A percentile compares a stretch with the other conserved stretches of the same genome.
phyloP scores from a whole-genome alignment of 2,329 filamentous ascomycete species.

The Diplodia corticola region DNA sequence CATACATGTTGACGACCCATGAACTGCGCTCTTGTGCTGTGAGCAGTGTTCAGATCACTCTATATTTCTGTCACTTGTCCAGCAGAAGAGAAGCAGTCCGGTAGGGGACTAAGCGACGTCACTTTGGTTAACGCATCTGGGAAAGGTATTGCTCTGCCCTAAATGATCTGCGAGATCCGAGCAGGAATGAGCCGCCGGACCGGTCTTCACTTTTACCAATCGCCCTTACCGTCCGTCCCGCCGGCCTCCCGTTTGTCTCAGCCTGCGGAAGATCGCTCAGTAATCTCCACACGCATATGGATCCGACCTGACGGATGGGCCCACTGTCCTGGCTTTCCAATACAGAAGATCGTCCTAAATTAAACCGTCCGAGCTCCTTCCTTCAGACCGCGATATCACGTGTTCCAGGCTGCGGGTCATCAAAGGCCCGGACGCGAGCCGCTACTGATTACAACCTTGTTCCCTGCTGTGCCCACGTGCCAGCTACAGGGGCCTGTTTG shows the following conservation, averaged over 20 bases:
- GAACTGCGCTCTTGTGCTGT: neutral
- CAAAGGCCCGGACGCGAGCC: constrained; percentile 12
- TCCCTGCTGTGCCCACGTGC: constrained; percentile 10
- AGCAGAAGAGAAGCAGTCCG: neutral
- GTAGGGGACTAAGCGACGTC: neutral
- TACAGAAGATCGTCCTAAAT: constrained; percentile 4
- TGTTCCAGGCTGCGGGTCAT: constrained; percentile 11
- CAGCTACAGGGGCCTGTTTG: neutral
- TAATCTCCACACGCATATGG: neutral
- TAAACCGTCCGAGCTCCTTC: constrained; percentile 13
- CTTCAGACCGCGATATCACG: constrained; percentile 13
- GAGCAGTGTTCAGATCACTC: neutral
- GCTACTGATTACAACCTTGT: constrained; percentile 12
- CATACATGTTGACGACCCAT: neutral
- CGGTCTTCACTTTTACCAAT: neutral
- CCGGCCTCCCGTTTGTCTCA: neutral
- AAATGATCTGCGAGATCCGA: neutral
- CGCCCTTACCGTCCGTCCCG: neutral
- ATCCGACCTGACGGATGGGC: constrained; percentile 3
- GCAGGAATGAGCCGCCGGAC: neutral
- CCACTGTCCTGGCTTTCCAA: neutral
- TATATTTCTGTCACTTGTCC: neutral
- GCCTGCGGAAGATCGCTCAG: neutral
- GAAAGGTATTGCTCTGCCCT: neutral
- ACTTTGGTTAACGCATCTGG: neutral